A percentile compares a stretch with the other conserved stretches of the same genome.
Conservation (phyloP, 225 moss, liverwort and hornwort genomes). For the Polytrichum formosum region DNA sequence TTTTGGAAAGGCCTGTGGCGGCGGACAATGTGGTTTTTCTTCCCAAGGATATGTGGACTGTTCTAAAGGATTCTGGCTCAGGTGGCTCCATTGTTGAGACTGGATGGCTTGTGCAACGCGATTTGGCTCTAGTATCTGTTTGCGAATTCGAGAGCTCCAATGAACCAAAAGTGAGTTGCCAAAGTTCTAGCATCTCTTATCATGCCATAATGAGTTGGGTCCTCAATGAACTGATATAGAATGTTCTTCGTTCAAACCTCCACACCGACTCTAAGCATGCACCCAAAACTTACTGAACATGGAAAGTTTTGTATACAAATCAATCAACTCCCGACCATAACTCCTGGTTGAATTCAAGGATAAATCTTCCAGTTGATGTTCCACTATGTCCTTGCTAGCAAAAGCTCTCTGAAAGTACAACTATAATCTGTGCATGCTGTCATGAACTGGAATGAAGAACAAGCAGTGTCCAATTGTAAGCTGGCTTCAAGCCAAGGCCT, state of each 20-base stretch:
- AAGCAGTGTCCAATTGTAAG: background rate
- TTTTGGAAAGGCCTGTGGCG: conserved; percentile 27
- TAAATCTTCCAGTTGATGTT: no score
- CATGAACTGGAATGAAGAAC: background rate
- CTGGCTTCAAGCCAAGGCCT: no score
- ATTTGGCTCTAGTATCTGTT: conserved; percentile 44
- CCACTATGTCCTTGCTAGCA: no score
- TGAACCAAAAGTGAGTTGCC: conserved; percentile 47
- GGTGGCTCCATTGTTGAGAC: conserved; percentile 56
- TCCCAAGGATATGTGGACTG: conserved; percentile 70
- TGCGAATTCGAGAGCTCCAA: conserved; percentile 55
- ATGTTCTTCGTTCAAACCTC: background rate
- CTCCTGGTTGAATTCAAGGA: no score
- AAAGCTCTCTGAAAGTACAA: conserved; percentile 23
- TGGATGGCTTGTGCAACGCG: conserved; percentile 71
- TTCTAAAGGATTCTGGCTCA: conserved; percentile 25
- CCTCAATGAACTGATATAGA: background rate
- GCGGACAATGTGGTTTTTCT: conserved; percentile 37
- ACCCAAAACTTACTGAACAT: no score
- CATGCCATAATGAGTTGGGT: background rate
- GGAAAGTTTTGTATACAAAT: no score
- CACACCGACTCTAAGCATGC: background rate
- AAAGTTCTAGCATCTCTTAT: background rate
- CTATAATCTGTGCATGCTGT: conserved; percentile 16
- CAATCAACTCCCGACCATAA: no score